phyloP scores from a whole-genome alignment of 2,329 filamentous ascomycete genomes.

The Lojkania enalia region DNA sequence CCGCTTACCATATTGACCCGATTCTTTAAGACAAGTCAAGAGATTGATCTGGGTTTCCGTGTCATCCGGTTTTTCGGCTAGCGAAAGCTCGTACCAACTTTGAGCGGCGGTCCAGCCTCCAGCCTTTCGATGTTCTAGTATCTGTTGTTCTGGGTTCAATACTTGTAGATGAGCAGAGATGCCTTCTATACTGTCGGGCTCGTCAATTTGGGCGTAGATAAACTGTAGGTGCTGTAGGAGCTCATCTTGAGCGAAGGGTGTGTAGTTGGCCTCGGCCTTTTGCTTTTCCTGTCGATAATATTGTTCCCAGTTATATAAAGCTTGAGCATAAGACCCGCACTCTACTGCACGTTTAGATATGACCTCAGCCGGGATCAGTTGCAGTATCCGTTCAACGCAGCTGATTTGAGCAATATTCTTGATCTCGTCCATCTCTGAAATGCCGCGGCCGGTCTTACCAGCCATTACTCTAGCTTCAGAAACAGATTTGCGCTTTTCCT shows the following conservation, averaged over 20 bases:
- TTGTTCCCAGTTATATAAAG: constrained; percentile 92
- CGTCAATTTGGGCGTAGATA: constrained; percentile 96
- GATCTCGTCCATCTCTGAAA: constrained; percentile 56
- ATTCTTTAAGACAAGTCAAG: constrained; percentile 86
- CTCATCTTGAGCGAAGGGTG: constrained; percentile 59
- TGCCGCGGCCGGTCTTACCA: constrained; percentile 49
- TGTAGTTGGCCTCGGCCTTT: constrained; percentile 52
- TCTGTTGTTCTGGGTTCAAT: constrained; percentile 90
- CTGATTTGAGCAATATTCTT: constrained; percentile 58
- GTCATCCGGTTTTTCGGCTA: constrained; percentile 78
- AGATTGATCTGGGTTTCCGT: constrained; percentile 79
- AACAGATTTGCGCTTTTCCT: constrained; percentile 67
- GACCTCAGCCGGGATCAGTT: constrained; percentile 69
- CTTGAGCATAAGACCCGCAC: constrained; percentile 88
- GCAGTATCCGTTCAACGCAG: constrained; percentile 72
- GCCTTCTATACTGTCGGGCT: constrained; percentile 93
- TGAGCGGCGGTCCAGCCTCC: constrained; percentile 93
- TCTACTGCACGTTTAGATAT: constrained; percentile 85
- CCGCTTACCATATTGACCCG: constrained; percentile 87
- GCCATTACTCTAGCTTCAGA: constrained; percentile 46
- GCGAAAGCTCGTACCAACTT: constrained; percentile 93
- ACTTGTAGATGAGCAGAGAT: constrained; percentile 85
- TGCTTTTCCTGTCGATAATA: constrained; percentile 67
- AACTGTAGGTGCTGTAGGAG: constrained; percentile 81
- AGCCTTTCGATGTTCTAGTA: constrained; percentile 88